Evolutionary conservation across 78 protist genomes (phyloP), one percentile per base, ranked within the genome.

Genomic region (Isochrysis galbana): DNA sequence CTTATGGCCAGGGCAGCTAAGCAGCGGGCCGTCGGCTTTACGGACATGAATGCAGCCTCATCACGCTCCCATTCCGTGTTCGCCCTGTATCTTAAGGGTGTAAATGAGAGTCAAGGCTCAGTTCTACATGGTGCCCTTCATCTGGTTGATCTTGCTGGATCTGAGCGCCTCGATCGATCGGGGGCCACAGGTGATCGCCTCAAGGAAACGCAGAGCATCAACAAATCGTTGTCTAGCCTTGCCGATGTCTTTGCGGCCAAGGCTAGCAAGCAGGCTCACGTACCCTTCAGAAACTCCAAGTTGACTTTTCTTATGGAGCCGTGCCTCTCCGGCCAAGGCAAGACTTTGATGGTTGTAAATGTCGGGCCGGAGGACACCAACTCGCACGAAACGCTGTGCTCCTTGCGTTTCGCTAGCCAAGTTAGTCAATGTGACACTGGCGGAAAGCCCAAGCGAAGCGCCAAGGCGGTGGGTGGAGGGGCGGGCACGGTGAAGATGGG

Each of bases 41-140:
- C 96, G 11, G 77, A 88, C 45, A 69, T 88, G 94, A 96, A 97
- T 87, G 89, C 87, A 48, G 74, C 83, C 17, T 96, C 97, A 36
- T 89, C 95, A 10, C 95, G 98, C 38, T 87, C 94, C 41, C 98
- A 97, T 55, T 34, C 95, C 7, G 90, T 97, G 22, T 92, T 96
- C 44, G 32, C 17, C 36, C 46, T 97, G 38, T 39, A 67, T n/a
- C 29, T 97, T 26, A 0, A 0, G 14, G 96, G 96, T 11, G 19
- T 7, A 32, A 47, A 94, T 91, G 69, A 34, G 26, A 17, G 29
- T 36, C 69, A 10, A 2, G 80, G 69, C 19, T 23, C 84, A 32
- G 55, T 25, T 46, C 88, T 80, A 39, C 88, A 80, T 38, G 88
- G 84, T 39, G 54, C 92, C 23, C 42, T 90, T 29, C 55, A 61